Percentiles rank a stretch among this genome's conserved stretches.
phyloP scores from a whole-genome alignment of 2,329 filamentous ascomycete genomes.

The Aspergillus quadricinctus region DNA sequence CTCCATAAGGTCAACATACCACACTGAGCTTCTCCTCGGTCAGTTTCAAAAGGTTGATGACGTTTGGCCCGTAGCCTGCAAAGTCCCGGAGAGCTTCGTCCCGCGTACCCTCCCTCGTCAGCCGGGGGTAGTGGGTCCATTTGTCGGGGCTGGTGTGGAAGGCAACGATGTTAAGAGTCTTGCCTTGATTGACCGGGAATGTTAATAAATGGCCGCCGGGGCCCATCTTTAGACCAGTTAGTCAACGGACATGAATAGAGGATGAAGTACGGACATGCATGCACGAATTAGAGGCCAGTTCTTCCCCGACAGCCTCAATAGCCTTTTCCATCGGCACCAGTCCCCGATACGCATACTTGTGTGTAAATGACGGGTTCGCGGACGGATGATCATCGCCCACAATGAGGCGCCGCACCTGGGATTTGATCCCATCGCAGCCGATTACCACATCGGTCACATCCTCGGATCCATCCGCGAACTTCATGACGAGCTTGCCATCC shows the following conservation, averaged over 20 bases:
- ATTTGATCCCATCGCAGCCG: slow-evolving; percentile 49
- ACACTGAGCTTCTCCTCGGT: slow-evolving; percentile 25
- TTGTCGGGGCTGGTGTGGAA: slow-evolving; percentile 30
- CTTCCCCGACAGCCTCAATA: slow-evolving; percentile 42
- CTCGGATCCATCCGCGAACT: slow-evolving; percentile 42
- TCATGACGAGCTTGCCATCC: slow-evolving; percentile 30
- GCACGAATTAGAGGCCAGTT: slow-evolving; percentile 34
- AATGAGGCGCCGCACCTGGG: slow-evolving; percentile 42
- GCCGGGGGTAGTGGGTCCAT: slow-evolving; percentile 17
- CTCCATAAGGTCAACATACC: slow-evolving; percentile 4
- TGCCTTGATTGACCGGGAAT: slow-evolving; percentile 47
- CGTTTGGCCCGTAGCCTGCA: slow-evolving; percentile 18
- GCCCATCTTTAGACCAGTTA: slow-evolving; percentile 26
- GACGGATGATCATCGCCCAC: slow-evolving; percentile 41
- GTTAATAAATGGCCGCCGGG: slow-evolving; percentile 45
- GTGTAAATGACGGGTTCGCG: slow-evolving; percentile 45
- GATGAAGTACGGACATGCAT: slow-evolving; percentile 24
- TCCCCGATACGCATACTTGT: slow-evolving; percentile 51
- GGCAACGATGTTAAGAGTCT: slow-evolving; percentile 46
- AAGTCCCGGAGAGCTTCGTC: slow-evolving; percentile 21
- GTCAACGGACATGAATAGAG: background rate
- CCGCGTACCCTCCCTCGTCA: slow-evolving; percentile 17
- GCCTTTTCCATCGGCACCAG: slow-evolving; percentile 49
- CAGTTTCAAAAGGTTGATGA: slow-evolving; percentile 22
- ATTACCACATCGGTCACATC: slow-evolving; percentile 42